A percentile compares a stretch with the other conserved stretches of the same genome.
Conservation (phyloP, 352 stramenopile species). For the Phytophthora capsici region DNA sequence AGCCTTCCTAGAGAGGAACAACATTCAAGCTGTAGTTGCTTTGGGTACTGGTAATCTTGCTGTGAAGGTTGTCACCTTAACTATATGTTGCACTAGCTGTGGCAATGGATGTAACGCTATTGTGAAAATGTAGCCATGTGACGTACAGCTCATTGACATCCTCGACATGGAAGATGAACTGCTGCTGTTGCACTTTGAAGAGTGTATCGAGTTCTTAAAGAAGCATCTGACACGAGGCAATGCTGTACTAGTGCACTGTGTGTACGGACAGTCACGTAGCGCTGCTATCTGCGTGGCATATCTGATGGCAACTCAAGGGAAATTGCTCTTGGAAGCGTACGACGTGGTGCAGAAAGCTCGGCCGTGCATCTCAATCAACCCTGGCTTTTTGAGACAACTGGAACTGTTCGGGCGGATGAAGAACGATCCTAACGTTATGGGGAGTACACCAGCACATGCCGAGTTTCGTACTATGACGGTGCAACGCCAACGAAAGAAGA, state of each 20-base stretch:
- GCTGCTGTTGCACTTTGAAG: conserved; percentile 64
- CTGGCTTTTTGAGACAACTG: conserved; percentile 74
- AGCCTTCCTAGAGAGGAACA: conserved; percentile 47
- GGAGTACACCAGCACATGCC: conserved; percentile 62
- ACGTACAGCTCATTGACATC: conserved; percentile 64
- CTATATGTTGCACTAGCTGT: conserved; percentile 1
- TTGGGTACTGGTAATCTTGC: conserved; percentile 66
- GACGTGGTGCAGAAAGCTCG: conserved; percentile 61
- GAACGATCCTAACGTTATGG: conserved; percentile 44
- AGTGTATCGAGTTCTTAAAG: conserved; percentile 55
- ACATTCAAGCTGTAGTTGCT: conserved; percentile 59
- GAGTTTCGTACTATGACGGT: conserved; percentile 63
- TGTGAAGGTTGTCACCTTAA: conserved; percentile 37
- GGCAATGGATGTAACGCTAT: not conserved
- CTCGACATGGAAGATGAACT: conserved; percentile 82
- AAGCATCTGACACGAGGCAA: conserved; percentile 16
- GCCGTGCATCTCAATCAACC: conserved; percentile 83
- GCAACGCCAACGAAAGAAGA: conserved; percentile 41
- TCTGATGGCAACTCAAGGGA: conserved; percentile 57
- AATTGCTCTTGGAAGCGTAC: conserved; percentile 60
- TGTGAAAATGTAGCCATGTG: conserved; percentile 32
- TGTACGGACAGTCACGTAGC: conserved; percentile 82
- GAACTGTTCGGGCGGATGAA: conserved; percentile 75
- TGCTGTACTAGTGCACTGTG: conserved; percentile 73
- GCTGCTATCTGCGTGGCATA: conserved; percentile 78